phyloP scores from a whole-genome alignment of 2,329 filamentous ascomycete species.

The Aureobasidium namibiae region DNA sequence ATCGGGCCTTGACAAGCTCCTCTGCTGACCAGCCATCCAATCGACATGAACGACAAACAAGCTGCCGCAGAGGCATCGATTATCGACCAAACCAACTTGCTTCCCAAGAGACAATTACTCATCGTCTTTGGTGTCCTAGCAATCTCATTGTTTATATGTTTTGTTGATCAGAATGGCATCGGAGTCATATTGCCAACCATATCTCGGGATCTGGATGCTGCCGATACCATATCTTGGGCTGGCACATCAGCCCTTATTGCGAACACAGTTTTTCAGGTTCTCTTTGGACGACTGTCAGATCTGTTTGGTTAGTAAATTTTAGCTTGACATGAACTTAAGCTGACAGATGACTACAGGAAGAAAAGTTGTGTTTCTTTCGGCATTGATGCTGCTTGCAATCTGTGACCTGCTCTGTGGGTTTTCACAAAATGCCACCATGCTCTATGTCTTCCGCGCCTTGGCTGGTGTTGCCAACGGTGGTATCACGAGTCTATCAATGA shows the following conservation, averaged over 20 bases:
- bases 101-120: not conserved
- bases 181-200: not conserved
- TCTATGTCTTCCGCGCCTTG: slow-evolving; percentile 54
- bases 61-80: not conserved
- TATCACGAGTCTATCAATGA: slow-evolving; percentile 51
- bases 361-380: not conserved
- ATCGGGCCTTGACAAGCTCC: not conserved
- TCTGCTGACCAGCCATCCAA: too few species aligned
- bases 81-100: not conserved
- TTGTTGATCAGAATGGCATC: slow-evolving; percentile 1
- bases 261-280: not conserved
- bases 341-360: not conserved
- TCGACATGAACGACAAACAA: not conserved
- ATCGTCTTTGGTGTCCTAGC: not conserved
- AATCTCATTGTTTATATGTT: not conserved
- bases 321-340: not conserved
- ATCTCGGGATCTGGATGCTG: not conserved
- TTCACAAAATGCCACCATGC: slow-evolving; percentile 41
- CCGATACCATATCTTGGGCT: not conserved
- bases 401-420: not conserved
- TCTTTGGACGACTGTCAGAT: not conserved
- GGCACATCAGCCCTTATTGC: not conserved
- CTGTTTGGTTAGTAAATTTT: not conserved
- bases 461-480: slow-evolving; percentile 57
- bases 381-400: not conserved